phyloP scores from a whole-genome alignment of 129 eudicot genomes.

The Helianthus annuus region HanXRQr2.0-SUNRISE NC_035439.2:11046297-11046796 shows the following conservation, averaged over 20 bases:
- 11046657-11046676: neutral
- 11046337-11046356: too few species aligned
- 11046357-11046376: too few species aligned
- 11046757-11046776: neutral
- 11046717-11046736: too few species aligned
- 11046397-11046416: too few species aligned
- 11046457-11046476: too few species aligned
- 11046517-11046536: neutral
- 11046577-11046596: neutral
- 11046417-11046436: too few species aligned
- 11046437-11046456: too few species aligned
- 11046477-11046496: too few species aligned
- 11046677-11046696: neutral
- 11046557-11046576: neutral
- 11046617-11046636: neutral
- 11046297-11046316: too few species aligned
- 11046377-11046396: too few species aligned
- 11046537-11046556: neutral
- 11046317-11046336: too few species aligned
- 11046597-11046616: neutral
- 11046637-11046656: neutral
- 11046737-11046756: too few species aligned
- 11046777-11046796: conserved; percentile 20
- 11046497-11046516: neutral
- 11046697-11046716: neutral